Conservation (phyloP, 352 stramenopile species). For the Phytophthora citricola region DNA sequence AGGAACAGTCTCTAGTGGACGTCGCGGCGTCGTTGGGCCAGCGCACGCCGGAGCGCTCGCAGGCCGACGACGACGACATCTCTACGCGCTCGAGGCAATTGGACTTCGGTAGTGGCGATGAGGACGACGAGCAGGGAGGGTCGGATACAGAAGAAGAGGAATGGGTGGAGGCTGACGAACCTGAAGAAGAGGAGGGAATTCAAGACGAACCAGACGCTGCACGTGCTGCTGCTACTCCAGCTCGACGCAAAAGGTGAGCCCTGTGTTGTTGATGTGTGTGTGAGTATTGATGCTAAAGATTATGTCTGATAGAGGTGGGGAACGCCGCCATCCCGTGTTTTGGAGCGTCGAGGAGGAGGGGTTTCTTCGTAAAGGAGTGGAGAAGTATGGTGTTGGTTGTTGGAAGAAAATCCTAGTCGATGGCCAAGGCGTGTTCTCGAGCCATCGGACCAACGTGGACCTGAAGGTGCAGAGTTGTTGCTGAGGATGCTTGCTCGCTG, state of each 20-base stretch:
- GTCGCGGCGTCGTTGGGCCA: constrained; percentile 29
- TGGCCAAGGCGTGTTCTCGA: constrained; percentile 46
- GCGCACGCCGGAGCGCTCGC: constrained; percentile 10
- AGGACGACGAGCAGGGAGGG: constrained; percentile 15
- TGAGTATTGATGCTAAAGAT: not conserved
- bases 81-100: constrained; percentile 41
- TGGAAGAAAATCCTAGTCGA: constrained; percentile 59
- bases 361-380: constrained; percentile 49
- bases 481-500: not conserved
- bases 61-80: constrained; percentile 9
- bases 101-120: constrained; percentile 36
- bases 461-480: constrained; percentile 51
- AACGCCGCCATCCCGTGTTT: constrained; percentile 34
- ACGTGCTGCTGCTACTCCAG: not conserved
- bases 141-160: not conserved
- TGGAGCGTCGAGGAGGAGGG: constrained; percentile 60
- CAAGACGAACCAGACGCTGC: not conserved
- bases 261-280: not conserved
- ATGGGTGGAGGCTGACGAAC: not conserved
- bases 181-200: not conserved
- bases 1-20: constrained; percentile 30
- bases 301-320: constrained; percentile 6
- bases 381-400: constrained; percentile 43
- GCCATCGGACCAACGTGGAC: constrained; percentile 65
- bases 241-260: constrained; percentile 5